Percentiles rank a stretch among this genome's conserved stretches.
Evolutionary conservation across 805 yeast genomes (phyloP).

Genomic region (Tanozyma kutaoensis): DNA sequence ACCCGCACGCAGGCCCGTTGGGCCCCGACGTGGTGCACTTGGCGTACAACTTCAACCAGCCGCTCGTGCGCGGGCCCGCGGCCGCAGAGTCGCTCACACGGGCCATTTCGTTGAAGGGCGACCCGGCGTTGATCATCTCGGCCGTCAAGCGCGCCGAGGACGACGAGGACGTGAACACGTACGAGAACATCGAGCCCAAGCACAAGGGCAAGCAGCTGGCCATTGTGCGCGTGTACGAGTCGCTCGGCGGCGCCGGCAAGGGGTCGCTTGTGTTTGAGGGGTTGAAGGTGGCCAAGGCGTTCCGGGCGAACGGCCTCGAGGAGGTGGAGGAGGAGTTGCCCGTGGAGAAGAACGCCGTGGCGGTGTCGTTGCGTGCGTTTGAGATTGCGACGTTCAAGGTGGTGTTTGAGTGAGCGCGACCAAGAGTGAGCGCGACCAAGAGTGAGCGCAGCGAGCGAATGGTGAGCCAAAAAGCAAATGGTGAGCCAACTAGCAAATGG

Average conservation of each 20-base stretch:
- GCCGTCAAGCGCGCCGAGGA: constrained; percentile 82
- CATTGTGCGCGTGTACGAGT: constrained; percentile 69
- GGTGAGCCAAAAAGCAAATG: too few relatives aligned
- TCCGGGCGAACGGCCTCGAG: constrained; percentile 48
- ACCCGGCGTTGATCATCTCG: constrained; percentile 50
- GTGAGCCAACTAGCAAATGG: too few relatives aligned
- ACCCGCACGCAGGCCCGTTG: constrained; percentile 68
- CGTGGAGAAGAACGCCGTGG: constrained; percentile 18
- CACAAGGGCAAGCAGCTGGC: constrained; percentile 29
- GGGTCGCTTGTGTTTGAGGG: constrained; percentile 34
- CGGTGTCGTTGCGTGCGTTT: constrained; percentile 45
- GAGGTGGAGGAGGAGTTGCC: constrained; percentile 29
- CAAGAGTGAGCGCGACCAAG: too few relatives aligned
- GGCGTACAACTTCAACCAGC: constrained; percentile 64
- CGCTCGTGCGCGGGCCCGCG: constrained; percentile 9
- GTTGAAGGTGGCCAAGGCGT: constrained; percentile 32
- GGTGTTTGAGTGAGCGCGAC: constrained; percentile 19
- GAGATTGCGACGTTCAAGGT: constrained; percentile 61
- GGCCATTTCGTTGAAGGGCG: constrained; percentile 27
- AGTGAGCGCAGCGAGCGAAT: too few relatives aligned
- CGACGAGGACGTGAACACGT: constrained; percentile 44
- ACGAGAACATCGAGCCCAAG: constrained; percentile 31
- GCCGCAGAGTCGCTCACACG: constrained; percentile 3
- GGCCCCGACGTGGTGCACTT: constrained; percentile 52
- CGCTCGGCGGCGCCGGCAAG: constrained; percentile 66